Evolutionary conservation across 768 basidiomycete species (phyloP).

Genomic region (Ephemerocybe angulata): DNA sequence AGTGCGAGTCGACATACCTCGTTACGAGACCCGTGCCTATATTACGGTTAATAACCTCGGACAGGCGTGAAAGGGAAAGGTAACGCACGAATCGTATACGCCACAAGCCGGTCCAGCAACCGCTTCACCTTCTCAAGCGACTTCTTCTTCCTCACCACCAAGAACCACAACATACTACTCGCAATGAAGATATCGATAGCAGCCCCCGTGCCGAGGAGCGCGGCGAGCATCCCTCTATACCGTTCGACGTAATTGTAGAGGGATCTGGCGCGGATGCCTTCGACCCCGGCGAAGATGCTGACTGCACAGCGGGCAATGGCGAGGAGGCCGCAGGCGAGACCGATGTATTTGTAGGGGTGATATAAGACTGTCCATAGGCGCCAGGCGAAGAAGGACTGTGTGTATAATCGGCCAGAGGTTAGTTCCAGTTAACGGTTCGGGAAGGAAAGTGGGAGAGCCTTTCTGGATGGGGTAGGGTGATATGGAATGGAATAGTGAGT

Average conservation of each 20-base stretch:
- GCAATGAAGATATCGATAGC: slow-evolving; percentile 27
- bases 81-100: slow-evolving; percentile 27
- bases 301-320: slow-evolving; percentile 24
- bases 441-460: too few relatives aligned
- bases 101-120: slow-evolving; percentile 23
- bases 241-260: slow-evolving; percentile 19
- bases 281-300: slow-evolving; percentile 23
- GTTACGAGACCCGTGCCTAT: slow-evolving; percentile 20
- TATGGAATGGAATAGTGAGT: not conserved
- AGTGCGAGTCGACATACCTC: slow-evolving; percentile 11
- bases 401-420: not conserved
- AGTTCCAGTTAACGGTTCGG: too few relatives aligned
- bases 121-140: slow-evolving; percentile 16
- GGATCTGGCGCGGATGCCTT: slow-evolving; percentile 18
- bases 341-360: slow-evolving; percentile 22
- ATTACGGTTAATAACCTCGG: too few relatives aligned
- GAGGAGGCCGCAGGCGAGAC: slow-evolving; percentile 22
- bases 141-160: not conserved
- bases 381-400: slow-evolving; percentile 30
- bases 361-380: slow-evolving; percentile 27
- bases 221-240: slow-evolving; percentile 28
- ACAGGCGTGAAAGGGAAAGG: too few relatives aligned
- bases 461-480: too few relatives aligned
- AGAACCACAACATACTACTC: slow-evolving; percentile 7
- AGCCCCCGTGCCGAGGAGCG: slow-evolving; percentile 27